phyloP scores from a whole-genome alignment of 495 filamentous ascomycete genomes.

The Friedmanniomyces endolithicus region DNA sequence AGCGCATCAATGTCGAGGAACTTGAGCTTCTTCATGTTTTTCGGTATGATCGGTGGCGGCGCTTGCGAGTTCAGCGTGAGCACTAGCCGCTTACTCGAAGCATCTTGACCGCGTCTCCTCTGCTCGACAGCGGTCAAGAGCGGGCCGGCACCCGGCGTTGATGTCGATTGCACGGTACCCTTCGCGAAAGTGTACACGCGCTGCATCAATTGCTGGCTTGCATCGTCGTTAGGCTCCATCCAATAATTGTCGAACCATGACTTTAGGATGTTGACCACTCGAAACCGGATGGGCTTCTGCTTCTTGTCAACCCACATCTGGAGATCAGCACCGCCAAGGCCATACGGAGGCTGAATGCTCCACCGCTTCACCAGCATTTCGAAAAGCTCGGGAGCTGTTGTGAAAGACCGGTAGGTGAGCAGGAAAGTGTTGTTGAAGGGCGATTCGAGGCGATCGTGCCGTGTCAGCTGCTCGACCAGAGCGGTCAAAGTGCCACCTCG shows the following conservation, averaged over 20 bases:
- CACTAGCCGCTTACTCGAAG: slow-evolving; percentile 71
- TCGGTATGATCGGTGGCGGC: slow-evolving; percentile 83
- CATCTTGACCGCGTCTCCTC: slow-evolving; percentile 73
- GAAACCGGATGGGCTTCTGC: slow-evolving; percentile 87
- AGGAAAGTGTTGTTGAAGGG: slow-evolving; percentile 96
- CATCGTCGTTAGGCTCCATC: slow-evolving; percentile 87
- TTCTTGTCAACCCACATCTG: slow-evolving; percentile 86
- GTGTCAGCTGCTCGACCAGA: slow-evolving; percentile 88
- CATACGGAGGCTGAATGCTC: slow-evolving; percentile 82
- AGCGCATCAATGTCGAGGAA: slow-evolving; percentile 93
- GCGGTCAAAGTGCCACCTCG: slow-evolving; percentile 82
- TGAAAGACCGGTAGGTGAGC: slow-evolving; percentile 92
- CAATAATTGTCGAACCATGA: slow-evolving; percentile 97
- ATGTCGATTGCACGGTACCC: slow-evolving; percentile 80
- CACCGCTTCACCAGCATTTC: slow-evolving; percentile 85
- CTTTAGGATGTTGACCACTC: slow-evolving; percentile 94
- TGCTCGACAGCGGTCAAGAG: slow-evolving; percentile 78
- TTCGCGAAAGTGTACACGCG: slow-evolving; percentile 83
- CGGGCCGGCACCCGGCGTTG: slow-evolving; percentile 72
- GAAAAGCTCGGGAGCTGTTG: slow-evolving; percentile 77
- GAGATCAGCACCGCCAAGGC: slow-evolving; percentile 59
- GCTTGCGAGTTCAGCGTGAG: slow-evolving; percentile 61
- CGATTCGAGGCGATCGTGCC: slow-evolving; percentile 91
- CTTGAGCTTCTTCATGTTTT: slow-evolving; percentile 99
- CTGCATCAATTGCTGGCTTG: slow-evolving; percentile 70